Percentiles rank a stretch among this genome's conserved stretches.
These are phyloP conservation scores for Lunasporangiospora selenospora DNA, from an alignment of 192 early-diverging fungal species.

Conservation along the genomic window DNA sequence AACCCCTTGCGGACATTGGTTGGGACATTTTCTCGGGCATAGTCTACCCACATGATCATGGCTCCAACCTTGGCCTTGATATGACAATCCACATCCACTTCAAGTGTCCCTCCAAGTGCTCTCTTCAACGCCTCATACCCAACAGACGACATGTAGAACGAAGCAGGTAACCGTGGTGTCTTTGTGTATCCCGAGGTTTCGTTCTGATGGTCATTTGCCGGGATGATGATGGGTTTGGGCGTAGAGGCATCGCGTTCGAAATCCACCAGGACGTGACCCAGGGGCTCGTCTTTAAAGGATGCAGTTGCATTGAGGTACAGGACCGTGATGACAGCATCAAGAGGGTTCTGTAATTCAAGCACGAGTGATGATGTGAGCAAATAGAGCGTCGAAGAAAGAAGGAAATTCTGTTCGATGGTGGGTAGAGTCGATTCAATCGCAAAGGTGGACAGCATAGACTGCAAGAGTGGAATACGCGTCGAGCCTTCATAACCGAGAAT, in stretches of 20 bases:
- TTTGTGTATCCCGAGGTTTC: slow-evolving; percentile 39
- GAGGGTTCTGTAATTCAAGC: slow-evolving; percentile 32
- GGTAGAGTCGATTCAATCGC: slow-evolving; percentile 24
- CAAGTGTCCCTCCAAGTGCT: slow-evolving; percentile 52
- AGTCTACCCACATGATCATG: slow-evolving; percentile 50
- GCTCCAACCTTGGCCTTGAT: slow-evolving; percentile 49
- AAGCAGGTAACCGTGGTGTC: slow-evolving; percentile 30
- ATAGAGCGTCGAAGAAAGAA: slow-evolving; percentile 40
- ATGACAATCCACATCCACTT: slow-evolving; percentile 52
- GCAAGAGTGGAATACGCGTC: slow-evolving; percentile 28
- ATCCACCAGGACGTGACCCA: slow-evolving; percentile 32
- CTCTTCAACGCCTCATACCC: slow-evolving; percentile 55
- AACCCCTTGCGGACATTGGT: slow-evolving; percentile 54
- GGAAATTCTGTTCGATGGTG: slow-evolving; percentile 24
- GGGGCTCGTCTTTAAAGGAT: slow-evolving; percentile 25
- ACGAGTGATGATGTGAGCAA: slow-evolving; percentile 19
- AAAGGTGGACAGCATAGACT: slow-evolving; percentile 33
- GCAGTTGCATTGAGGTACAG: slow-evolving; percentile 42
- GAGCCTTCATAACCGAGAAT: slow-evolving; percentile 18
- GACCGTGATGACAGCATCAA: slow-evolving; percentile 35
- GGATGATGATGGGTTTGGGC: slow-evolving; percentile 42
- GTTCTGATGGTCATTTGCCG: slow-evolving; percentile 40
- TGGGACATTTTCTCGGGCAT: slow-evolving; percentile 48
- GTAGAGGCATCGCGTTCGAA: slow-evolving; percentile 33
- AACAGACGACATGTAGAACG: slow-evolving; percentile 35